A percentile compares a stretch with the other conserved stretches of the same genome.
phyloP scores from a whole-genome alignment of 805 yeast species.

The Komagataella kurtzmanii region DNA sequence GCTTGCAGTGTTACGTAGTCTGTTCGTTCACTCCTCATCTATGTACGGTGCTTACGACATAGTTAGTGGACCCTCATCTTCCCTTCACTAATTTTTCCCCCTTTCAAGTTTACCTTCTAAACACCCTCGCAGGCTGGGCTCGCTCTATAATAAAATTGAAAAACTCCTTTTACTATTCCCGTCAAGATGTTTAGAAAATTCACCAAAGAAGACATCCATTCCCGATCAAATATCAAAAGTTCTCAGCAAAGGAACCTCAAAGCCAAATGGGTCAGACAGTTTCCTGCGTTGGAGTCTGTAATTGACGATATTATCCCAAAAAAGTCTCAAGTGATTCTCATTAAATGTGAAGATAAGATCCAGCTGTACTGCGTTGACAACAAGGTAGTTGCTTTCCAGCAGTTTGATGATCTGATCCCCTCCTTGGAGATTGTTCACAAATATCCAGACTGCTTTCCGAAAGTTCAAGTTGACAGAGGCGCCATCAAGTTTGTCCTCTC shows the following conservation, averaged over 20 bases:
- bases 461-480: constrained; percentile 87
- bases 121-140: too few species aligned
- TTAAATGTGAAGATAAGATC: constrained; percentile 85
- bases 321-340: constrained; percentile 65
- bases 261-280: constrained; percentile 57
- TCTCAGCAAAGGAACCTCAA: constrained; percentile 89
- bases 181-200: constrained; percentile 28
- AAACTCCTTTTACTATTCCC: background rate
- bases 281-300: constrained; percentile 58
- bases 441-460: constrained; percentile 74
- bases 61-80: too few species aligned
- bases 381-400: constrained; percentile 68
- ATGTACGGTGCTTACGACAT: too few species aligned
- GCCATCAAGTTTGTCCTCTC: constrained; percentile 92
- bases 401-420: constrained; percentile 71
- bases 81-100: too few species aligned
- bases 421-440: constrained; percentile 63
- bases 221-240: constrained; percentile 84
- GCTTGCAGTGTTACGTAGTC: too few species aligned
- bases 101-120: too few species aligned
- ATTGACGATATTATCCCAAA: constrained; percentile 82
- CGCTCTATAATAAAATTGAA: background rate
- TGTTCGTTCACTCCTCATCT: too few species aligned
- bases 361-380: constrained; percentile 63
- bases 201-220: constrained; percentile 76